Evolutionary conservation across 2,329 filamentous ascomycete genomes (phyloP).

Genomic region (Sporothrix variecibatus): DNA sequence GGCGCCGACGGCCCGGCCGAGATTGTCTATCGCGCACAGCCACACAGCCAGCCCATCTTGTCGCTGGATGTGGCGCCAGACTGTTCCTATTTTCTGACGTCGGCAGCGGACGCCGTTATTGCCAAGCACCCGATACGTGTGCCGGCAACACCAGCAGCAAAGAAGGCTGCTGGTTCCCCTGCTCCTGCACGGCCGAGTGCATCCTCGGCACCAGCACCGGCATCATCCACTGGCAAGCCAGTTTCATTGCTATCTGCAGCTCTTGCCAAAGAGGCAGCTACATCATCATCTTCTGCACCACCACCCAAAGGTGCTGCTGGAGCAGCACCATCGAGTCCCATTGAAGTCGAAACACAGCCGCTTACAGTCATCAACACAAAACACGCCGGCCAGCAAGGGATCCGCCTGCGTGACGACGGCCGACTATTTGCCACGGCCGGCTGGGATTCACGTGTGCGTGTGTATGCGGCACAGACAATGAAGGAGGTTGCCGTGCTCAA

Average conservation of each 20-base stretch:
- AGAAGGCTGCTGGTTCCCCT: not conserved
- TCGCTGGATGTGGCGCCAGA: constrained; percentile 63
- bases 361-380: constrained; percentile 72
- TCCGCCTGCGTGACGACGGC: constrained; percentile 76
- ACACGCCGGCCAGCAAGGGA: constrained; percentile 84
- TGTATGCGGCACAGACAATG: constrained; percentile 80
- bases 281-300: not conserved
- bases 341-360: constrained; percentile 45
- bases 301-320: not conserved
- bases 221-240: not conserved
- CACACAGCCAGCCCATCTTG: constrained; percentile 79
- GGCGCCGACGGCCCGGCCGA: constrained; percentile 44
- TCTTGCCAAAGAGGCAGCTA: constrained; percentile 29
- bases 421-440: constrained; percentile 86
- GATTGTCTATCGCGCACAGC: constrained; percentile 62
- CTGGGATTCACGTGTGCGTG: constrained; percentile 80
- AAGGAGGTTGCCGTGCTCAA: constrained; percentile 89
- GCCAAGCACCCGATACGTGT: constrained; percentile 70
- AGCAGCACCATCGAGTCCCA: constrained; percentile 24
- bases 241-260: constrained; percentile 38
- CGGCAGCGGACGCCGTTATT: constrained; percentile 77
- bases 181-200: not conserved
- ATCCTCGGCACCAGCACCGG: not conserved
- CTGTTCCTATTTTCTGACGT: constrained; percentile 69
- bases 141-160: constrained; percentile 9